phyloP scores from a whole-genome alignment of 495 filamentous ascomycete species.

The Cudoniella acicularis region DNA sequence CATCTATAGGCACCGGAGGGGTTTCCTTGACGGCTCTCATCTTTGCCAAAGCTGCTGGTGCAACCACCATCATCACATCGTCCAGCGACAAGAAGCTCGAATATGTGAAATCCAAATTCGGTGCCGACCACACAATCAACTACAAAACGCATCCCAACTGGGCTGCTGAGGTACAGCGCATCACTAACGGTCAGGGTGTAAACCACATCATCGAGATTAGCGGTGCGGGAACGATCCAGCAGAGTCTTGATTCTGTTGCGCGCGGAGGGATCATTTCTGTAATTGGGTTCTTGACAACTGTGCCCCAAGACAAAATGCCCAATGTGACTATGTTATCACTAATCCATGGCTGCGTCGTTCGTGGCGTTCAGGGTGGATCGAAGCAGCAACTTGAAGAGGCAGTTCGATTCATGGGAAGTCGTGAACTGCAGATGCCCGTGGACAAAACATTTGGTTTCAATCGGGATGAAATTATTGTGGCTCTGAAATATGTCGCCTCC shows the following conservation, averaged over 20 bases:
- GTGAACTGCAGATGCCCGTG: conserved; percentile 23
- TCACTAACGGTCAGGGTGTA: conserved; percentile 56
- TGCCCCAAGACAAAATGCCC: conserved; percentile 38
- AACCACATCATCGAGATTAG: conserved; percentile 68
- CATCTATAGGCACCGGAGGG: background rate
- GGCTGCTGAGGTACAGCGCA: conserved; percentile 65
- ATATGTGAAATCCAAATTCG: conserved; percentile 56
- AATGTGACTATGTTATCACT: conserved; percentile 45
- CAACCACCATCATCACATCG: conserved; percentile 53
- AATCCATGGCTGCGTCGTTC: conserved; percentile 48
- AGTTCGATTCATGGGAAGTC: conserved; percentile 28
- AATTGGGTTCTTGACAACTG: conserved; percentile 60
- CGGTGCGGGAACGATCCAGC: conserved; percentile 54
- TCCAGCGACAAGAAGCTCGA: conserved; percentile 64
- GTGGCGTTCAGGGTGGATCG: conserved; percentile 60
- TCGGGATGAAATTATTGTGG: conserved; percentile 23
- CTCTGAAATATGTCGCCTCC: conserved; percentile 22
- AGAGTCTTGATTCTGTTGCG: conserved; percentile 59
- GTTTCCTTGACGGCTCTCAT: conserved; percentile 60
- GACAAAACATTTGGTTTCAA: conserved; percentile 29
- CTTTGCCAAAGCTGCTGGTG: conserved; percentile 79
- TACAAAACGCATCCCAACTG: conserved; percentile 66
- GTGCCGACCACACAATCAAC: conserved; percentile 69
- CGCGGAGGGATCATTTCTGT: conserved; percentile 62
- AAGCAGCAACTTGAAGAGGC: conserved; percentile 57